These are phyloP conservation scores for Salix exigua DNA, from an alignment of 345 rosid genomes.

Conservation along the genomic window DNA sequence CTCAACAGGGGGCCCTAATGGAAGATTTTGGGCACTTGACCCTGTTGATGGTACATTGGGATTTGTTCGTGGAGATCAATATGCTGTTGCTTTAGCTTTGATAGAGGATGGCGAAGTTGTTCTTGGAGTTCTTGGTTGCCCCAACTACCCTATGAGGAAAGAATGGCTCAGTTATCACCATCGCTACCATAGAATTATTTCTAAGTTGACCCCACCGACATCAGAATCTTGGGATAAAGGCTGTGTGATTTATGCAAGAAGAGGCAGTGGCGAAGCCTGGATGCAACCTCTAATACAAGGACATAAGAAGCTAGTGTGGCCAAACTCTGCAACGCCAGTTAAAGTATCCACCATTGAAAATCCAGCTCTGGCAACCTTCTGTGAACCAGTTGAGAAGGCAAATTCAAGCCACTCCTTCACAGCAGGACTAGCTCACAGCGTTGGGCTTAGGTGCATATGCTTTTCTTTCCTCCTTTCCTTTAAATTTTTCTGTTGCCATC, in stretches of 20 bases:
- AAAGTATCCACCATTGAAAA: conserved; percentile 41
- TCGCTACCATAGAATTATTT: conserved; percentile 50
- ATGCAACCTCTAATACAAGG: conserved; percentile 43
- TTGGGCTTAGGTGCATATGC: conserved; percentile 41
- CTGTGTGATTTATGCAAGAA: conserved; percentile 44
- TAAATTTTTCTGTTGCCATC: not conserved
- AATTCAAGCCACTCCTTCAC: conserved; percentile 56
- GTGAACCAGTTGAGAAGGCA: conserved; percentile 56
- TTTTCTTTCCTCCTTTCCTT: not conserved
- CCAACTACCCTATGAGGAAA: conserved; percentile 54
- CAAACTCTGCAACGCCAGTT: conserved; percentile 40
- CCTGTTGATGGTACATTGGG: conserved; percentile 59
- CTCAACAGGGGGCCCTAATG: conserved; percentile 35
- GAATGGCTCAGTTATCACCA: conserved; percentile 55
- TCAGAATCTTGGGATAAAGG: conserved; percentile 56
- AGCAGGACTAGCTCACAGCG: conserved; percentile 57
- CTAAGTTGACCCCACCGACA: conserved; percentile 38
- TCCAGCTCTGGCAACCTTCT: conserved; percentile 52
- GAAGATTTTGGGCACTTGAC: conserved; percentile 53
- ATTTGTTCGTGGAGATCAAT: conserved; percentile 57
- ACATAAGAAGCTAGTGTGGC: conserved; percentile 37
- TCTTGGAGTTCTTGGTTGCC: conserved; percentile 59
- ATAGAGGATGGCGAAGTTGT: conserved; percentile 52
- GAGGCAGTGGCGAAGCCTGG: conserved; percentile 48
- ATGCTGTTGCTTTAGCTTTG: conserved; percentile 51